These are phyloP conservation scores for Cytospora paraplurivora DNA, from an alignment of 2,329 filamentous ascomycete species.

Conservation along the genomic window DNA sequence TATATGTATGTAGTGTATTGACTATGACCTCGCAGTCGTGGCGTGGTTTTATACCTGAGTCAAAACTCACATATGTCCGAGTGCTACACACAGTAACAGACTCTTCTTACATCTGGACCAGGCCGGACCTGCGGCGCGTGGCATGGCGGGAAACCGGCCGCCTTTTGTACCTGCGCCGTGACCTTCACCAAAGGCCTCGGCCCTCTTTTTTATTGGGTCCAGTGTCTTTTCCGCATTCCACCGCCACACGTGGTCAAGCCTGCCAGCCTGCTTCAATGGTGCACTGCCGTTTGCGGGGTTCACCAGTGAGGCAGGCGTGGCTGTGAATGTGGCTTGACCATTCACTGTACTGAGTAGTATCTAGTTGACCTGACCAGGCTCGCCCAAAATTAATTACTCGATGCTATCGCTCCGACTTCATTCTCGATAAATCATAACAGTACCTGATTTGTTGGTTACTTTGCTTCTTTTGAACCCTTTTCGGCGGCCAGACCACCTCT, in stretches of 20 bases:
- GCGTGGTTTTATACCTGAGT: no score
- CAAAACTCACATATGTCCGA: no score
- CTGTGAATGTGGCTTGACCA: neutral
- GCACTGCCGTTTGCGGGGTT: neutral
- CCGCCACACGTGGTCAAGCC: neutral
- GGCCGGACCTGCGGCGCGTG: neutral
- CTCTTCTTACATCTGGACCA: neutral
- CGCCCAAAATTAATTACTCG: no score
- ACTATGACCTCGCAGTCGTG: no score
- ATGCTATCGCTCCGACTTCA: neutral
- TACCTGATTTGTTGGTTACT: neutral
- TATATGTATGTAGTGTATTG: no score
- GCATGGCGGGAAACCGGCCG: constrained; percentile 1
- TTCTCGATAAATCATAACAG: neutral
- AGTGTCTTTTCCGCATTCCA: neutral
- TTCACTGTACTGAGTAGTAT: no score
- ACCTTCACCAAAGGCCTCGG: neutral
- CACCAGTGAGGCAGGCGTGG: neutral
- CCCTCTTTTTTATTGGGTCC: neutral
- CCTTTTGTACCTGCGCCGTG: constrained; percentile 4
- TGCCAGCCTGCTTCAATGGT: neutral
- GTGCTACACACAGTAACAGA: no score
- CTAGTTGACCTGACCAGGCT: no score
- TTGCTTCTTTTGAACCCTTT: neutral
- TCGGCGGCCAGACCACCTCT: neutral